Evolutionary conservation across 208 protist genomes (phyloP), one percentile per base, ranked within the genome.

Genomic region (Herpetomonas tarakana): DNA sequence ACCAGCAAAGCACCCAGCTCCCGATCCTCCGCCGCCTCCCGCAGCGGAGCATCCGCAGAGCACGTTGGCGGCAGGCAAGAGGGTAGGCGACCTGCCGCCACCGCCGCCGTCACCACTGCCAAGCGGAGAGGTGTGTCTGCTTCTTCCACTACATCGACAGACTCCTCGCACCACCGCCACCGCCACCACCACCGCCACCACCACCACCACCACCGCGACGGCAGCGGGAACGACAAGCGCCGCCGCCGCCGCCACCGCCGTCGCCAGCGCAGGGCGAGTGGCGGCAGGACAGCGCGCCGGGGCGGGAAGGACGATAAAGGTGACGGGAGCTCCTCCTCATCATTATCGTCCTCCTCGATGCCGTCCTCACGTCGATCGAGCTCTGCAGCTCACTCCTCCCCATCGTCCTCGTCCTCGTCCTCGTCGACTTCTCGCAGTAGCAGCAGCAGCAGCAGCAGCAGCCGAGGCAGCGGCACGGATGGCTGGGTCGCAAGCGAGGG

Each of bases 371-470:
- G n/a, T n/a, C n/a, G n/a, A n/a, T n/a, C n/a, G n/a, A n/a, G n/a
- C n/a, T n/a, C n/a, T n/a, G n/a, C n/a, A n/a, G n/a, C 11, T 12
- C 6, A 4, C 26, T 38, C 52, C 6, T 27, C 30, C 50, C 46
- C 26, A 19, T 52, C 21, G 2, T 59, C 50, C 52, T 72, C 74
- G 14, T 76, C 74, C 7, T 69, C 66, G 1, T 56, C 64, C 1
- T 64, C 44, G 28, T 51, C 65, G 51, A 59, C 31, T 29, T 52
- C 47, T 3, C 2, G 6, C 31, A 46, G 31, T 35, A 21, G 38
- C 30, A 58, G 52, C 58, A 52, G 22, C 7, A 24, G 30, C 26
- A 24, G 18, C 52, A 59, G 24, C 38, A 46, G 11, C 50, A 35
- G 31, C 24, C 29, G 53, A 35, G 52, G 49, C 47, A 68, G 39